Conservation (phyloP, 1,284 basidiomycete species). For the Stygiomarasmius scandens region DNA sequence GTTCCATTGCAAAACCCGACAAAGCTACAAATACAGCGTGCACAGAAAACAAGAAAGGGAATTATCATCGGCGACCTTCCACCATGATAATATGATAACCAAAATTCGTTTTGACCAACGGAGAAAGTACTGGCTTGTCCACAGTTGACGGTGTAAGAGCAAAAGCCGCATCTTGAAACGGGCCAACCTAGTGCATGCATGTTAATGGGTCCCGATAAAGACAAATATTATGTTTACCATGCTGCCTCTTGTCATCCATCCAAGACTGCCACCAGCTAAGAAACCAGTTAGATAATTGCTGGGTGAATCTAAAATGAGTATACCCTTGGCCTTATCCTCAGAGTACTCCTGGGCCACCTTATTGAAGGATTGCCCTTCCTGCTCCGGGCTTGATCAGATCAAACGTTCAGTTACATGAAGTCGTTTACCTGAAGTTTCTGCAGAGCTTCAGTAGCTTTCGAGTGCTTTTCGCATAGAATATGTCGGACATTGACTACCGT, state of each 20-base stretch:
- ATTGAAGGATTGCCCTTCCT: conserved; percentile 78
- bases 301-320: not conserved
- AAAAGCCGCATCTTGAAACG: conserved; percentile 85
- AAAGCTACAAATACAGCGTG: no score
- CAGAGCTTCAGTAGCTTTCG: conserved; percentile 73
- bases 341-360: conserved; percentile 86
- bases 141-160: conserved; percentile 74
- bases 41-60: no score
- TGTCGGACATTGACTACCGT: conserved; percentile 83
- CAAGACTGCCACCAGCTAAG: conserved; percentile 78
- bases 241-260: conserved; percentile 82
- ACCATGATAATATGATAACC: conserved; percentile 92
- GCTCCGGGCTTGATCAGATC: conserved; percentile 13
- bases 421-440: conserved; percentile 73
- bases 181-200: conserved; percentile 38
- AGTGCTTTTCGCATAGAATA: conserved; percentile 86
- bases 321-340: conserved; percentile 87
- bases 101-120: conserved; percentile 77
- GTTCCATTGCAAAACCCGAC: no score
- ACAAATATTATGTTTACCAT: conserved; percentile 54
- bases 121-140: conserved; percentile 71
- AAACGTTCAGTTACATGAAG: conserved; percentile 7
- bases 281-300: not conserved
- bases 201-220: not conserved
- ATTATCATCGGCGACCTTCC: conserved; percentile 71